phyloP scores from a whole-genome alignment of 2,329 filamentous ascomycete genomes.

The Exserohilum rostratum region DNA sequence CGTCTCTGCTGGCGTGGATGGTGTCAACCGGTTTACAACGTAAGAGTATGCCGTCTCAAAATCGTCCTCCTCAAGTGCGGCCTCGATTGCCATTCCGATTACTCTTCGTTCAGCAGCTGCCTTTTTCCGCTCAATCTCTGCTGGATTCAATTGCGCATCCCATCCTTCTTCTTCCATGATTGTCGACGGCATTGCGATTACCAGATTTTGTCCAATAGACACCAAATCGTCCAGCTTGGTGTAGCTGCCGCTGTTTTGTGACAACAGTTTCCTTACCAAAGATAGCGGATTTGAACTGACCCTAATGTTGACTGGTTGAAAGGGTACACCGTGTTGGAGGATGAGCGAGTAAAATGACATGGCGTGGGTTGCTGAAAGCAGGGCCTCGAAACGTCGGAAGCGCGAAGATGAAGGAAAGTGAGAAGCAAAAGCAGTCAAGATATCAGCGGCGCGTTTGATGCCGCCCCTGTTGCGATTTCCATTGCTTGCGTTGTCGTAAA shows the following conservation, averaged over 20 bases:
- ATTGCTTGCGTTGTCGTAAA: conserved; percentile 83
- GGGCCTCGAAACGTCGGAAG: conserved; percentile 64
- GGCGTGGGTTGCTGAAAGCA: conserved; percentile 75
- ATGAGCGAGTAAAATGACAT: conserved; percentile 78
- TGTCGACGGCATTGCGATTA: conserved; percentile 48
- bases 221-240: conserved; percentile 76
- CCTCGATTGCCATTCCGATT: conserved; percentile 79
- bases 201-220: conserved; percentile 70
- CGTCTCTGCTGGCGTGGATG: conserved; percentile 35
- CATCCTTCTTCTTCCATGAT: conserved; percentile 58
- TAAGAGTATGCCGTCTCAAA: conserved; percentile 90
- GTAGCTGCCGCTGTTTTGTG: conserved; percentile 77
- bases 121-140: conserved; percentile 40
- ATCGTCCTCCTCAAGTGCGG: conserved; percentile 75
- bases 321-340: conserved; percentile 79
- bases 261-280: conserved; percentile 73
- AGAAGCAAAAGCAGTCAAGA: conserved; percentile 66
- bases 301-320: conserved; percentile 78
- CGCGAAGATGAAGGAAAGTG: conserved; percentile 61
- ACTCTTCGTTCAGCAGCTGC: conserved; percentile 67
- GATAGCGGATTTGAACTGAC: conserved; percentile 76
- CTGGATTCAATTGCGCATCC: conserved; percentile 39
- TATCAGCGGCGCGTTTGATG: conserved; percentile 71
- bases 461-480: conserved; percentile 77
- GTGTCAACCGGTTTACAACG: conserved; percentile 71